Evolutionary conservation across 1,139 yeast genomes (phyloP).

Genomic region (Geotrichum carabidarum): DNA sequence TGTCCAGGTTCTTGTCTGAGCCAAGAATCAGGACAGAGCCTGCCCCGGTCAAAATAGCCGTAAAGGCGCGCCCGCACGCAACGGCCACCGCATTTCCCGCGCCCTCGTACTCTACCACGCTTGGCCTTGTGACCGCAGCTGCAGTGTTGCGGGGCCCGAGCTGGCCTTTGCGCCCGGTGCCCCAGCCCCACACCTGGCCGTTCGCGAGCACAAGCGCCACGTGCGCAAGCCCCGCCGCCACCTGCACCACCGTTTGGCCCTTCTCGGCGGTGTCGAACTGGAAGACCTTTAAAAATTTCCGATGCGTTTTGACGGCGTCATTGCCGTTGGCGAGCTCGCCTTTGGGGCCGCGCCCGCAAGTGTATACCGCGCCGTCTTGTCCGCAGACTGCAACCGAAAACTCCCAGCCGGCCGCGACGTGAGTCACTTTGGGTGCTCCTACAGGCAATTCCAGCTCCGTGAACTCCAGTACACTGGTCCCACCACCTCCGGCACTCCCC

Average conservation of each 20-base stretch:
- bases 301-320: conserved; percentile 1
- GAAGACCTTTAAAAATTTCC: neutral
- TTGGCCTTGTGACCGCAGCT: neutral
- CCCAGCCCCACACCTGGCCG: conserved; percentile 69
- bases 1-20: neutral
- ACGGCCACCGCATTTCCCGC: neutral
- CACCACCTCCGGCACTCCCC: neutral
- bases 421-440: conserved; percentile 4
- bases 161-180: conserved; percentile 74
- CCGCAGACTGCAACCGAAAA: conserved; percentile 51
- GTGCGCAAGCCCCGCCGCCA: conserved; percentile 55
- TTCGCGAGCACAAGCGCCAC: conserved; percentile 45
- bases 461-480: neutral
- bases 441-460: conserved; percentile 6
- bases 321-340: conserved; percentile 64
- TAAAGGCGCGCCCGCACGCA: conserved; percentile 15
- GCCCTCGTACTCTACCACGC: neutral
- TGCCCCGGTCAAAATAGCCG: neutral
- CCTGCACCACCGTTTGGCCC: conserved; percentile 24
- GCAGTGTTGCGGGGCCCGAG: conserved; percentile 12
- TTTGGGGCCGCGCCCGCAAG: conserved; percentile 58
- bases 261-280: neutral
- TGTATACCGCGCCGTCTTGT: conserved; percentile 41
- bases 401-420: conserved; percentile 69
- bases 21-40: neutral